Conservation (phyloP, 2,329 filamentous ascomycete genomes). For the Penicillium hordei region DNA sequence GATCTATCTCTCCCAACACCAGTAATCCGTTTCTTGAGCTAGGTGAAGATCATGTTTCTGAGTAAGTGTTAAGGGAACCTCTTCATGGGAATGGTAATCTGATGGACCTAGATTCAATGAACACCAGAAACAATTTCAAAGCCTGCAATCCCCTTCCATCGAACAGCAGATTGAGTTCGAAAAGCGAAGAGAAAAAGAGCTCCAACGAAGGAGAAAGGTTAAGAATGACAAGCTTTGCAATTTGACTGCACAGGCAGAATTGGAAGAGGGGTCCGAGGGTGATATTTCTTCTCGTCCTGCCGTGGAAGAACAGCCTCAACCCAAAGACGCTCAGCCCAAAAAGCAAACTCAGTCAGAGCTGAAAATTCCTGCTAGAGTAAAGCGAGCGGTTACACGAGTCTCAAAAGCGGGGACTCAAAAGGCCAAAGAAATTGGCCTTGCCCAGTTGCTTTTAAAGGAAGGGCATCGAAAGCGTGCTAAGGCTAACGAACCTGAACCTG, state of each 20-base stretch:
- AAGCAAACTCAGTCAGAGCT: background rate
- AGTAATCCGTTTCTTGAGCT: background rate
- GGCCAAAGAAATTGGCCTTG: background rate
- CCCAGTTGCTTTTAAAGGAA: background rate
- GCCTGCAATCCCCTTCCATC: background rate
- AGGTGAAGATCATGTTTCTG: background rate
- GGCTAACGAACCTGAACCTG: background rate
- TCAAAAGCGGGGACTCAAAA: background rate
- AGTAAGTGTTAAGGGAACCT: background rate
- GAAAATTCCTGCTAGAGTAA: background rate
- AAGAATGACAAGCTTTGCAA: background rate
- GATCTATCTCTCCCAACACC: background rate
- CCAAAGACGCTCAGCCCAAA: background rate
- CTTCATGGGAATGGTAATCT: background rate
- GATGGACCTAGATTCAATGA: background rate
- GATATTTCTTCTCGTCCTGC: background rate
- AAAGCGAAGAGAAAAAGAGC: background rate
- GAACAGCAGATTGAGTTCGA: background rate
- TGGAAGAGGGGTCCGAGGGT: rapidly evolving
- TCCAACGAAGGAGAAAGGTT: background rate
- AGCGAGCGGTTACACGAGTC: background rate
- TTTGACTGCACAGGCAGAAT: background rate
- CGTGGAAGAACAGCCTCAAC: background rate
- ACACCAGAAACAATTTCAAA: background rate
- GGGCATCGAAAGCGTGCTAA: background rate